These are phyloP conservation scores for Diphasiastrum complanatum DNA, from an alignment of 83 land plant genomes.

Conservation along the genomic window DNA sequence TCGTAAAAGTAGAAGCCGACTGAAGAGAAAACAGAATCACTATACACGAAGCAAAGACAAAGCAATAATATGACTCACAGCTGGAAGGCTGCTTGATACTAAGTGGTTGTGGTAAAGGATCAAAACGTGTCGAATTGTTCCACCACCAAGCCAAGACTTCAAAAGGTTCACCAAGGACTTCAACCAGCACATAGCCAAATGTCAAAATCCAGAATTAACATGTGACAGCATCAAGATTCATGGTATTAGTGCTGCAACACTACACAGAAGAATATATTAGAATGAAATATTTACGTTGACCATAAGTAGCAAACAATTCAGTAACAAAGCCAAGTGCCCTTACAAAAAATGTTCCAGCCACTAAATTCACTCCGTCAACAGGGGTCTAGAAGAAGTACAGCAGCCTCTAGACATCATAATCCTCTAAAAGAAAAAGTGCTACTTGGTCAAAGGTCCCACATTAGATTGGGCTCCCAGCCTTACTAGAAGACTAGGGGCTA, in stretches of 20 bases:
- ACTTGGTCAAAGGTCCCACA: too few relatives aligned
- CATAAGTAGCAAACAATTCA: background rate
- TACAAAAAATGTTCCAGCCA: background rate
- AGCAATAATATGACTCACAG: constrained; percentile 43
- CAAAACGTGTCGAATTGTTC: constrained; percentile 44
- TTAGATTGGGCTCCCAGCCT: too few relatives aligned
- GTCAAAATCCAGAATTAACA: background rate
- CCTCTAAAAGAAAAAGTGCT: too few relatives aligned
- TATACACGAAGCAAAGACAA: background rate
- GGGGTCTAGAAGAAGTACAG: too few relatives aligned
- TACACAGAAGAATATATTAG: background rate
- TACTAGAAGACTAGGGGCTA: too few relatives aligned
- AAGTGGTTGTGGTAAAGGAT: constrained; percentile 74
- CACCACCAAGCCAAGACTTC: constrained; percentile 65
- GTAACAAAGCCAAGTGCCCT: background rate
- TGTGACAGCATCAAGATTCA: too few relatives aligned
- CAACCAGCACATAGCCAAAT: constrained; percentile 9
- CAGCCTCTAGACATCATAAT: too few relatives aligned
- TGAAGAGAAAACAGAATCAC: background rate
- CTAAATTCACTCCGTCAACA: too few relatives aligned
- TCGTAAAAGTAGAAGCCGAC: too few relatives aligned
- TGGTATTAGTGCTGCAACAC: too few relatives aligned
- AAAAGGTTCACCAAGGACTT: constrained; percentile 72
- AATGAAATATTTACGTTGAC: background rate
- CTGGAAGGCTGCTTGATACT: constrained; percentile 80